Conservation (phyloP, 345 rosid genomes). For the Atalantia buxifolia region DNA sequence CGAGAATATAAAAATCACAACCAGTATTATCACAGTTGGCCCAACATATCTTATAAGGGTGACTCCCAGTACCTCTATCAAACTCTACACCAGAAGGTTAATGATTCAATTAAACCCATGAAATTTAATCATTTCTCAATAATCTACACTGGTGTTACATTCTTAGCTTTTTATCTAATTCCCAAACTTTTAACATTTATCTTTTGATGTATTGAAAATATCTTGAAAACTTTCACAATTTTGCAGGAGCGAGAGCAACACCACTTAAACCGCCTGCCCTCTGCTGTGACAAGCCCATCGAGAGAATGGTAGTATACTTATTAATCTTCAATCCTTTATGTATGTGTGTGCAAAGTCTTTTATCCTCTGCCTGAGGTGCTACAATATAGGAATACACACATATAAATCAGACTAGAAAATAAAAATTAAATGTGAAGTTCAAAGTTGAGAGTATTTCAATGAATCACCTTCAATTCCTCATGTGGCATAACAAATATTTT, state of each 20-base stretch:
- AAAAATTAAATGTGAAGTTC: not conserved
- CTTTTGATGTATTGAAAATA: not conserved
- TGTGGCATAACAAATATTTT: constrained; percentile 65
- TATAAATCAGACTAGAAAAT: not conserved
- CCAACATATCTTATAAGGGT: not conserved
- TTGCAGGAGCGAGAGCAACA: not conserved
- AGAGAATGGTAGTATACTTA: no score
- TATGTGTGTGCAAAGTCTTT: not conserved
- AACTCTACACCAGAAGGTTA: not conserved
- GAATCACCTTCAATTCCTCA: constrained; percentile 58
- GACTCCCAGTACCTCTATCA: not conserved
- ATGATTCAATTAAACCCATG: not conserved
- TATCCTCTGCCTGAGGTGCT: constrained; percentile 74
- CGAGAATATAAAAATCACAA: not conserved
- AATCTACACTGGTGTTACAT: not conserved
- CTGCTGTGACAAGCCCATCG: no score
- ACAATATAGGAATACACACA: constrained; percentile 26
- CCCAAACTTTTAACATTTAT: not conserved
- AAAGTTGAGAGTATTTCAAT: not conserved
- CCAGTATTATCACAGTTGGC: not conserved
- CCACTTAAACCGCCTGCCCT: not conserved
- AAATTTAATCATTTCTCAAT: not conserved
- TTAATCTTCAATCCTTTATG: no score
- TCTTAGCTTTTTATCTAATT: not conserved
- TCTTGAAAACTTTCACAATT: not conserved